Base-by-base conservation (phyloP, 78 protist species). In the Polysphondylium violaceum region DNA sequence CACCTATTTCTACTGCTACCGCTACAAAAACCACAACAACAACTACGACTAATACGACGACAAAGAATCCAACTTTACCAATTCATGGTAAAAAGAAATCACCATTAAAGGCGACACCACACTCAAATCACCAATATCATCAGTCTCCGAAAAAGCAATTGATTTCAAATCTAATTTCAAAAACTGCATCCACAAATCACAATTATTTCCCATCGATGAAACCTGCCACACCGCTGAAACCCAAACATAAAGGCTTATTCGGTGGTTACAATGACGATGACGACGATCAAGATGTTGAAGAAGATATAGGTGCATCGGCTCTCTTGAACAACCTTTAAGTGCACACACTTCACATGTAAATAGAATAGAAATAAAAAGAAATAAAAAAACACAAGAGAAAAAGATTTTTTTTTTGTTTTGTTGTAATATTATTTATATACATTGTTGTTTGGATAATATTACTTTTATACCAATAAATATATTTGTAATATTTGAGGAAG, bases 241-340 rank as follows among this genome's bases (percentile, higher is more conserved):
- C 38, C 53, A 3, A 23, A 38, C 7, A 68, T 43, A 8, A 68
- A 68, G 19, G 31, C 31, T 14, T 31, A 60, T 7, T 50, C 44
- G 2, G 8, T 36, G 33, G 14, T 36, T 51, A 50, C 23, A 41
- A 17, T 50, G 19, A 31, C 4, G 68, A 71, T 72, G 78, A 72
- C 7, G 47, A 69, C n/a, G 23, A 69, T 12, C 44, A 72, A 9
- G 63, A 51, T 11, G 72, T 16, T 31, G 38, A 60, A 6, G 21
- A 25, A 23, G 78, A 51, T 8, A 29, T 51, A 23, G 78, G 63
- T 23, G 78, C 78, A 3, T 72, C 63, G 1, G 78, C 23, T 7
- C 21, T 72, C 44, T 50, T 72, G 33, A 72, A 72, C 31, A 44
- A 72, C 31, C 78, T 68, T 27, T 68, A 44, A 40, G n/a, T 11